Evolutionary conservation across 768 basidiomycete species (phyloP).

Genomic region (Daedaleopsis sinensis): DNA sequence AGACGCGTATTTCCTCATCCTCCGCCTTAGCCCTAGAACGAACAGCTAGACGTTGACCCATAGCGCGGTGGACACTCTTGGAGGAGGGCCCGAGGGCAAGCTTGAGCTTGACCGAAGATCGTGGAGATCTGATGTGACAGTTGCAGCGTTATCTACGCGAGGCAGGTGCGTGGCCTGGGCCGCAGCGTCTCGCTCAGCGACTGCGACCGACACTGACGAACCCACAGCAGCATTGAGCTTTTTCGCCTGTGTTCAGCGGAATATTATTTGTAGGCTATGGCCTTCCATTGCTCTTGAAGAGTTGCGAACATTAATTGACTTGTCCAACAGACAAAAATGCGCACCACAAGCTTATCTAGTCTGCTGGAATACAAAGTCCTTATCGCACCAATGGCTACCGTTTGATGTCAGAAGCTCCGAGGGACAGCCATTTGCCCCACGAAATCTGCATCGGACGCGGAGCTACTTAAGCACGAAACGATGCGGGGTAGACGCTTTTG

Average conservation of each 20-base stretch:
- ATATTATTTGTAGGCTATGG: too few species aligned
- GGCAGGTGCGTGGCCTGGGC: background rate
- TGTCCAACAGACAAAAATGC: background rate
- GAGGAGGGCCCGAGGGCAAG: background rate
- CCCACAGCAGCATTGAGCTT: too few species aligned
- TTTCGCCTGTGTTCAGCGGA: too few species aligned
- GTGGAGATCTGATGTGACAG: background rate
- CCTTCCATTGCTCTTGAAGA: too few species aligned
- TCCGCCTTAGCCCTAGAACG: too few species aligned
- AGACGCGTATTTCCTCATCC: too few species aligned
- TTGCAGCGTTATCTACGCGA: constrained; percentile 6
- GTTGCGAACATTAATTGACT: too few species aligned
- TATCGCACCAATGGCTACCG: background rate
- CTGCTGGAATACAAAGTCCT: too few species aligned
- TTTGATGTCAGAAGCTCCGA: background rate
- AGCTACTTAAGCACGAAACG: constrained; percentile 6
- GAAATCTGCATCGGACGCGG: constrained; percentile 6
- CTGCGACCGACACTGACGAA: too few species aligned
- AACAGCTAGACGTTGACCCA: too few species aligned
- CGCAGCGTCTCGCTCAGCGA: background rate
- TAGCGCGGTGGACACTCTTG: background rate
- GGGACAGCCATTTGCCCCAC: background rate
- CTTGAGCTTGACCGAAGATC: background rate
- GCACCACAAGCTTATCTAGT: too few species aligned
- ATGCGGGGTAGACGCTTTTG: constrained; percentile 8